Evolutionary conservation across 2,329 filamentous ascomycete species (phyloP), one percentile per base, ranked within the genome.

Genomic region (Mariannaea sp.): DNA sequence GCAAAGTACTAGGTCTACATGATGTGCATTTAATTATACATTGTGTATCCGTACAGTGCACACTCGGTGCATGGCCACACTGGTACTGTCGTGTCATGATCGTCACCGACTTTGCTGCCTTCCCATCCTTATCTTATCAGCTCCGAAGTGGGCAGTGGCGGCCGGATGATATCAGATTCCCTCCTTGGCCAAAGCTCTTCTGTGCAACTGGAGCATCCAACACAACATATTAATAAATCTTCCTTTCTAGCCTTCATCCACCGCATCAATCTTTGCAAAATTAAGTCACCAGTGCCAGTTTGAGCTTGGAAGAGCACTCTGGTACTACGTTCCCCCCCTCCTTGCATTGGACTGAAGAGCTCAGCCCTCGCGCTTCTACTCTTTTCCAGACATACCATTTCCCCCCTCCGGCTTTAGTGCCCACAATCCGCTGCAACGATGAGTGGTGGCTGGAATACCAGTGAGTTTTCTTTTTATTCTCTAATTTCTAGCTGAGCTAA

Each of bases 371-470:
- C 33, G 38, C 17, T 46, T 16, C 27, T 33, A 42, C 27, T 8
- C 14, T 32, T 14, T 27, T 29, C 26, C 29, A 32, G 12, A 39
- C 20, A 20, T 9, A 30, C 26, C 41, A 36, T 8, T 38, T 33
- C n/a, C n/a, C n/a, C n/a, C 8, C 24, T n/a, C 10, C 12, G 29
- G 5, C 33, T 29, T 29, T 24, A 44, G 35, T 47, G 39, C 29
- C 46, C 26, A 32, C 39, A 33, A 26, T 32, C 39, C 33, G 47
- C 49, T 36, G 57, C 56, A 54, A 66, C 45, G 45, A 87, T 86
- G 84, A 89, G 88, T 75, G 89, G 86, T 65, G 92, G 93, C 59
- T 97, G 93, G 93, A 96, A 95, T 74, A 97, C 93, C 32, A 97
- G 84, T 86, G 71, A 70, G 81, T 45, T 26, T 29, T 47, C 29